A percentile compares a stretch with the other conserved stretches of the same genome.
Evolutionary conservation across 2,329 filamentous ascomycete genomes (phyloP).

Genomic region (Ceratocystis huliohia): DNA sequence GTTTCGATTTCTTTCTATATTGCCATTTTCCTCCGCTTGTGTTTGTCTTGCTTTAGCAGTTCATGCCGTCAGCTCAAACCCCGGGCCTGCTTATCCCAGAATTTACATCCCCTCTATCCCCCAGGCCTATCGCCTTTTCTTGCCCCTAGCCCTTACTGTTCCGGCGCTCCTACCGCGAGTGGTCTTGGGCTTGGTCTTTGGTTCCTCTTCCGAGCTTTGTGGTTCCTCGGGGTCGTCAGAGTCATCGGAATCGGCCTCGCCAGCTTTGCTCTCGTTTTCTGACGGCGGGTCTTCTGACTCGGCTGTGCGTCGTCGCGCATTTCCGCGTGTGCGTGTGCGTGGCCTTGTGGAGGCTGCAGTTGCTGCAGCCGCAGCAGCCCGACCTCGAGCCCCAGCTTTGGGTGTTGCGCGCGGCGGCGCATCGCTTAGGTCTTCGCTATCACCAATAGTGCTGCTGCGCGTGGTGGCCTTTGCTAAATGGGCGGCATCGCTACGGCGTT

Average conservation of each 20-base stretch:
- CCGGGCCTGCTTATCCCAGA: constrained; percentile 10
- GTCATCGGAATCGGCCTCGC: constrained; percentile 25
- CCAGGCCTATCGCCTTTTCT: constrained; percentile 25
- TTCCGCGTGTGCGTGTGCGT: constrained; percentile 25
- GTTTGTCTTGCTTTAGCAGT: background rate
- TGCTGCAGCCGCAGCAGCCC: background rate
- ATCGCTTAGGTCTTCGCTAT: constrained; percentile 38
- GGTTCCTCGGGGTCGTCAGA: constrained; percentile 27
- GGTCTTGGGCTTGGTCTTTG: constrained; percentile 31
- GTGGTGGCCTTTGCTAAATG: constrained; percentile 12
- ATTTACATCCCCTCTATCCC: constrained; percentile 21
- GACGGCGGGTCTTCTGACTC: constrained; percentile 18
- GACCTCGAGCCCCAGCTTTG: constrained; percentile 3
- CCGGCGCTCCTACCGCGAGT: constrained; percentile 30
- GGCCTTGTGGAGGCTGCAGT: constrained; percentile 25
- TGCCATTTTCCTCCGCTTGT: background rate
- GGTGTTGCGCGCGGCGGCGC: constrained; percentile 30
- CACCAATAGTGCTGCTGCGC: constrained; percentile 38
- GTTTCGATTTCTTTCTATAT: background rate
- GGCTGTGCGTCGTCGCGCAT: background rate
- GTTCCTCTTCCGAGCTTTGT: constrained; percentile 29
- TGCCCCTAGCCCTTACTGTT: constrained; percentile 28
- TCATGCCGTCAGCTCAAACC: background rate
- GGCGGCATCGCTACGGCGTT: constrained; percentile 4
- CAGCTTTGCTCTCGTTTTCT: constrained; percentile 31